A percentile compares a stretch with the other conserved stretches of the same genome.
Conservation (phyloP, 2,329 filamentous ascomycete species). For the Diatrype stigma region DNA sequence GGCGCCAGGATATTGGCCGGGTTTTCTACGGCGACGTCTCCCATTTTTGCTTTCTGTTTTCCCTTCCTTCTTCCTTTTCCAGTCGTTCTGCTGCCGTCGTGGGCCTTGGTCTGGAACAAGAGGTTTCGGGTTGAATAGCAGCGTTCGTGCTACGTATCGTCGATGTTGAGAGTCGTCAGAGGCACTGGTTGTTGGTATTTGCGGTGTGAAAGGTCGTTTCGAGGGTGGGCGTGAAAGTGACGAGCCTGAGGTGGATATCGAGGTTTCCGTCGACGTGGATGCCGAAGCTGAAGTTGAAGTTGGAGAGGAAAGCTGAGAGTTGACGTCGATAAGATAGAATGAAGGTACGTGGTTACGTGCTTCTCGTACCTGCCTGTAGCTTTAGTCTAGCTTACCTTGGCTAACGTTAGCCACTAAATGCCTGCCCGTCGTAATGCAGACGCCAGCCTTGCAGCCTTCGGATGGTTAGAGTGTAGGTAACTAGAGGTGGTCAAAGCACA, state of each 20-base stretch:
- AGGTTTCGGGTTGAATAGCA: too few species aligned
- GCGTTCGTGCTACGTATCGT: too few species aligned
- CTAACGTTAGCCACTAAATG: neutral
- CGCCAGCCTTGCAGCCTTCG: conserved; percentile 29
- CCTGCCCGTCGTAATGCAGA: conserved; percentile 10
- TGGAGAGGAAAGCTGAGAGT: neutral
- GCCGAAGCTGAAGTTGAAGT: conserved; percentile 1
- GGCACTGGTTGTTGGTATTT: too few species aligned
- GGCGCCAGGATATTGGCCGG: conserved; percentile 68
- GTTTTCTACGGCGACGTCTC: conserved; percentile 81
- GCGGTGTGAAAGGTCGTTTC: too few species aligned
- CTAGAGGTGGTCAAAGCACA: neutral
- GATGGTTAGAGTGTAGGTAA: neutral
- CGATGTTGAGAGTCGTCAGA: too few species aligned
- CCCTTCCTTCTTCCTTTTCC: neutral
- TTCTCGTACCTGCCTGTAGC: neutral
- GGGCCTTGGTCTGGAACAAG: too few species aligned
- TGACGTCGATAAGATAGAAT: too few species aligned
- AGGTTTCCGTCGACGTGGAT: neutral
- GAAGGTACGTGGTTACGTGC: too few species aligned
- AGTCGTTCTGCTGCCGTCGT: too few species aligned
- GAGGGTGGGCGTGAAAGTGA: neutral
- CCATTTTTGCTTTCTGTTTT: conserved; percentile 55
- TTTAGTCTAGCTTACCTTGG: neutral
- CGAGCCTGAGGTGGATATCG: too few species aligned